Evolutionary conservation across 2,329 filamentous ascomycete genomes (phyloP).

Genomic region (Parasarocladium wereldwijsianum): DNA sequence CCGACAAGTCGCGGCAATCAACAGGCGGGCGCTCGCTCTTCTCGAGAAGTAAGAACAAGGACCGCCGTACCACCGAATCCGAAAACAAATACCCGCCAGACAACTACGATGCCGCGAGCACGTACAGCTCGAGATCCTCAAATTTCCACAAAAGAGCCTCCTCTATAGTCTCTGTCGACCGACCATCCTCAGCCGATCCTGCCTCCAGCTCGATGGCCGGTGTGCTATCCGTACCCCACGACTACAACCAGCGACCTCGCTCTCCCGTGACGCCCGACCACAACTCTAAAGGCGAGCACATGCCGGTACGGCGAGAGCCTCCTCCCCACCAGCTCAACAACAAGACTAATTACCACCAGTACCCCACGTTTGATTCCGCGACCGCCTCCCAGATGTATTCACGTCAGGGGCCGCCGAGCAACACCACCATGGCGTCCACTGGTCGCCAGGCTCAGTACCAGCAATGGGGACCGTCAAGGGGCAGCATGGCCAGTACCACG

Average conservation of each 20-base stretch:
- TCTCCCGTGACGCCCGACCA: slow-evolving; percentile 62
- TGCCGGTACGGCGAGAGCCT: slow-evolving; percentile 51
- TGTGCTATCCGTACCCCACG: slow-evolving; percentile 79
- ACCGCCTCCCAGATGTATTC: slow-evolving; percentile 32
- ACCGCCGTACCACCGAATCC: slow-evolving; percentile 45
- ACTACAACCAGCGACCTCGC: slow-evolving; percentile 49
- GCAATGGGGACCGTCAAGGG: slow-evolving; percentile 51
- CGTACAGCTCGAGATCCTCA: slow-evolving; percentile 53
- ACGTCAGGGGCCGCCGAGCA: slow-evolving; percentile 17
- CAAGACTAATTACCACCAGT: slow-evolving; percentile 74
- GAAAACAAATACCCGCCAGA: slow-evolving; percentile 44
- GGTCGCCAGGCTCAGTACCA: slow-evolving; percentile 63
- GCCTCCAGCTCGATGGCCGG: slow-evolving; percentile 59
- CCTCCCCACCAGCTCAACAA: slow-evolving; percentile 76
- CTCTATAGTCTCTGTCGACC: slow-evolving; percentile 57
- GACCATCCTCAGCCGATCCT: slow-evolving; percentile 46
- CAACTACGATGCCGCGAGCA: slow-evolving; percentile 42
- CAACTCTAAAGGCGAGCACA: slow-evolving; percentile 51
- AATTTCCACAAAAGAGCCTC: slow-evolving; percentile 56
- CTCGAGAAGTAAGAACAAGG: slow-evolving; percentile 72
- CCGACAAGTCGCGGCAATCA: slow-evolving; percentile 71
- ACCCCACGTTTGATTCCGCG: slow-evolving; percentile 63
- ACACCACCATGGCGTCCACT: slow-evolving; percentile 57
- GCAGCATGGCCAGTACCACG: slow-evolving; percentile 37
- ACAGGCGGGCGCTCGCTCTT: slow-evolving; percentile 70